Evolutionary conservation across 2,329 filamentous ascomycete genomes (phyloP), one percentile per base, ranked within the genome.

Genomic region (Escovopsis sp.): DNA sequence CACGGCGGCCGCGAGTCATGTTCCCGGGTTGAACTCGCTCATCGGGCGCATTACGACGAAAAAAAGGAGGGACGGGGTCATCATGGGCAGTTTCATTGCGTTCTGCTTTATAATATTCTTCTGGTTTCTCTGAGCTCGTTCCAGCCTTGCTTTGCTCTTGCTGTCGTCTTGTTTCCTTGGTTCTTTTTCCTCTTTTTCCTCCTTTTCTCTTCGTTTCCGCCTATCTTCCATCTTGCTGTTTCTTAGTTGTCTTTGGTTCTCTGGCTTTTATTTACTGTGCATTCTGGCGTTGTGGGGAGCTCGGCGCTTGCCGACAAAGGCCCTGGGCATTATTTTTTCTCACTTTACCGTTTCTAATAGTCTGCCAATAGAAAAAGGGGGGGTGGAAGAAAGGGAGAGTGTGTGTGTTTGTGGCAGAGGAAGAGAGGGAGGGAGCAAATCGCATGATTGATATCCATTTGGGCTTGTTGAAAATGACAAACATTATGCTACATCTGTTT

Each of bases 41-140:
- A 96, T 98, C 48, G 76, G 77, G 35, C 80, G 84, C 60, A 98
- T 98, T 58, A 88, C 87, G 35, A 79, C 84, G 39, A 92, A 93
- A 66, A 93, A 93, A 70, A 76, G 88, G 55, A 77, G 90, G 48
- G 90, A 98, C 58, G 87, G 87, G 21, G 79, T 98, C 45, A 94
- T 98, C 44, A 71, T 98, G 63, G 90, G 85, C 14, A 65, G 68
- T 32, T 94, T 98, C 50, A 86, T 98, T 50, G 87, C 86, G 0
- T 71, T 94, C 47, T 96, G 90, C 61, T 92, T 92, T 52, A 59
- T 96, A 48, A 61, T 92, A 61, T 71, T 96, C 49, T 72, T 88
- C 49, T 92, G 76, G 56, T 81, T 90, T 52, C 62, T 76, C 53
- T 90, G 58, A 36, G 67, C 38, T 35, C 35, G 45, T 38, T 46